Base-by-base conservation (phyloP, 2,329 filamentous ascomycete genomes). In the Chaetomium globosum region DNA sequence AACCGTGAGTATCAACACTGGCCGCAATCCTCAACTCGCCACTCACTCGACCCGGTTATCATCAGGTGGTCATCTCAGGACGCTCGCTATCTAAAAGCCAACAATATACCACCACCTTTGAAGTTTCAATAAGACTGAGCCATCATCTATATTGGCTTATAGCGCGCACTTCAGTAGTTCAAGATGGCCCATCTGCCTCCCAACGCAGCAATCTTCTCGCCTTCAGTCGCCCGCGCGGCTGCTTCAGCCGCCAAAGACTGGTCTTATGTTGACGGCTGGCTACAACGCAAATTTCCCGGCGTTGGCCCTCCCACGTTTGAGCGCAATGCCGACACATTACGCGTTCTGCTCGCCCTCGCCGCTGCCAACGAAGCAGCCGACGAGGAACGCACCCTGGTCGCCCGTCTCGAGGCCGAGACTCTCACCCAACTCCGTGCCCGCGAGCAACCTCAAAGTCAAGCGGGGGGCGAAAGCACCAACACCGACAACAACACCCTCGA, bases 201-300 rank as follows among this genome's bases (percentile, higher is more conserved):
- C 26, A 75, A 77, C 52, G 74, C 83, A 13, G 85, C 86, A 67
- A 87, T 90, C 64, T 90, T 89, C 78, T 89, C 87, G 4, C 87
- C 87, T 13, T 88, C 86, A 0, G 80, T 88, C 36, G 87, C 87
- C 60, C 89, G 92, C 65, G 88, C 90, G 67, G 90, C 92, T 70
- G 90, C 91, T 68, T 90, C 90, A 13, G 88, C 90, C 68, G 91
- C 92, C 55, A 93, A 94, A 74, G 93, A 97, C 78, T 98, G 94
- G 94, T 89, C 88, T 63, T 92, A 91, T 70, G 85, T 97, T 71
- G 92, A 96, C 77, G 81, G 82, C 71, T 98, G 94, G 93, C 86
- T 97, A 12, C 81, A 83, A 54, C 83, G 85, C 65, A 90, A 90
- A 73, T 91, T 90, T 71, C 82, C 83, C 53, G 84, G 85, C 33